Conservation (phyloP, 345 rosid genomes). For the Boechera stricta region DNA sequence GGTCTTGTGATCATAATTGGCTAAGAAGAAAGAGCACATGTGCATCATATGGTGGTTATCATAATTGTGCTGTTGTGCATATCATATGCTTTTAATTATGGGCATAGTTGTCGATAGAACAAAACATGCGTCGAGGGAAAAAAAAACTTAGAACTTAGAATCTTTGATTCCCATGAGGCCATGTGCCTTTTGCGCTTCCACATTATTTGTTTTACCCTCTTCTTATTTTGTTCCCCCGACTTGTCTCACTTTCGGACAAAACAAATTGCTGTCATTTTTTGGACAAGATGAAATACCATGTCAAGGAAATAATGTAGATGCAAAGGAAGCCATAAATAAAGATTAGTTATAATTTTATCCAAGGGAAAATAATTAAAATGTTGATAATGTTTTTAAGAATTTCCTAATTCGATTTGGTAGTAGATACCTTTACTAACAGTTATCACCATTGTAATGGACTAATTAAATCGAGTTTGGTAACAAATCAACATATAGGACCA, state of each 20-base stretch:
- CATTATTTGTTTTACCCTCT: slow-evolving; percentile 33
- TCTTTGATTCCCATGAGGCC: slow-evolving; percentile 38
- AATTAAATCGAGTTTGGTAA: slow-evolving; percentile 34
- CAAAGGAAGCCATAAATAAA: slow-evolving; percentile 10
- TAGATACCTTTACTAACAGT: background rate
- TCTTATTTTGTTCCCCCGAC: slow-evolving; percentile 8
- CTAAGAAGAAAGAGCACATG: slow-evolving; percentile 33
- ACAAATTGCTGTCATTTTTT: slow-evolving; percentile 32
- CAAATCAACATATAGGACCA: slow-evolving; percentile 36
- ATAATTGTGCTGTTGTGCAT: slow-evolving; percentile 22
- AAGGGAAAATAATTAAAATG: too few species aligned
- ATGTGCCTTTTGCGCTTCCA: slow-evolving; percentile 32
- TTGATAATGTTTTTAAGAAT: too few species aligned
- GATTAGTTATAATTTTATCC: background rate
- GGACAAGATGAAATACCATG: background rate
- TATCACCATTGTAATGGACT: slow-evolving; percentile 6
- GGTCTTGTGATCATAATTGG: slow-evolving; percentile 29
- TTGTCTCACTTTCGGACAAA: slow-evolving; percentile 39
- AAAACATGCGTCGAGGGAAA: slow-evolving; percentile 29
- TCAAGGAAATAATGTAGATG: slow-evolving; percentile 17
- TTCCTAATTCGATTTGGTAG: slow-evolving; percentile 16
- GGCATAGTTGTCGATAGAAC: slow-evolving; percentile 43
- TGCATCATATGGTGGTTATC: slow-evolving; percentile 32
- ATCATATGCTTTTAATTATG: slow-evolving; percentile 35
- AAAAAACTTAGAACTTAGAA: slow-evolving; percentile 10